Percentiles rank a stretch among this genome's conserved stretches.
phyloP scores from a whole-genome alignment of 176 grass and related monocot genomes.

The Eleusine indica region DNA sequence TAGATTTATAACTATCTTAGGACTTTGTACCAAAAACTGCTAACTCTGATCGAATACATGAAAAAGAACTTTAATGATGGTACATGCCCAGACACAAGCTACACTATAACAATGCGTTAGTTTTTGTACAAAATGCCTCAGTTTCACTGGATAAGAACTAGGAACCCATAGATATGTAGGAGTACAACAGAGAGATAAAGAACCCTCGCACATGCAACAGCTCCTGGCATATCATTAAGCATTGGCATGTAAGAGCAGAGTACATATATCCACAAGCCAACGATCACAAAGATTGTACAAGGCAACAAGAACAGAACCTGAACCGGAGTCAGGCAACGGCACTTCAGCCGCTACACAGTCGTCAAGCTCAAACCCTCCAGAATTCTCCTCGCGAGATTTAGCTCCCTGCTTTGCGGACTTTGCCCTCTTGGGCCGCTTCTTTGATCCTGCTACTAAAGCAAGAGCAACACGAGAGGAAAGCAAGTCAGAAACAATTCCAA shows the following conservation, averaged over 20 bases:
- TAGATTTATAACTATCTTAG: too few species aligned
- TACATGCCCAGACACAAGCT: too few species aligned
- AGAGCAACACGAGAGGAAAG: not conserved
- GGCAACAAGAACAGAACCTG: conserved; percentile 24
- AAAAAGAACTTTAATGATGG: too few species aligned
- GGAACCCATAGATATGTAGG: not conserved
- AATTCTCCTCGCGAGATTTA: not conserved
- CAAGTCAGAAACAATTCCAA: not conserved
- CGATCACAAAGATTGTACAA: not conserved
- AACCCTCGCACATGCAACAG: not conserved
- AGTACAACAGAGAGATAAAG: not conserved
- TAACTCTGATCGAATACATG: too few species aligned
- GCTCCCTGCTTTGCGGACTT: not conserved
- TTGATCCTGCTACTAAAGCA: conserved; percentile 6
- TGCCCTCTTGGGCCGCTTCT: conserved; percentile 26
- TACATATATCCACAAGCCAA: not conserved
- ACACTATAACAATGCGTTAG: too few species aligned
- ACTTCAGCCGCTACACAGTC: not conserved
- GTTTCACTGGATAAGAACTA: not conserved
- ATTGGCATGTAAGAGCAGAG: not conserved
- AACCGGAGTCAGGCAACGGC: not conserved
- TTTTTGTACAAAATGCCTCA: too few species aligned
- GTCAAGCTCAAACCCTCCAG: not conserved
- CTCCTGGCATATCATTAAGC: not conserved
- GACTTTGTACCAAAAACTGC: too few species aligned